Evolutionary conservation across 129 eudicot genomes (phyloP).

Genomic region (Dittrichia graveolens): DNA sequence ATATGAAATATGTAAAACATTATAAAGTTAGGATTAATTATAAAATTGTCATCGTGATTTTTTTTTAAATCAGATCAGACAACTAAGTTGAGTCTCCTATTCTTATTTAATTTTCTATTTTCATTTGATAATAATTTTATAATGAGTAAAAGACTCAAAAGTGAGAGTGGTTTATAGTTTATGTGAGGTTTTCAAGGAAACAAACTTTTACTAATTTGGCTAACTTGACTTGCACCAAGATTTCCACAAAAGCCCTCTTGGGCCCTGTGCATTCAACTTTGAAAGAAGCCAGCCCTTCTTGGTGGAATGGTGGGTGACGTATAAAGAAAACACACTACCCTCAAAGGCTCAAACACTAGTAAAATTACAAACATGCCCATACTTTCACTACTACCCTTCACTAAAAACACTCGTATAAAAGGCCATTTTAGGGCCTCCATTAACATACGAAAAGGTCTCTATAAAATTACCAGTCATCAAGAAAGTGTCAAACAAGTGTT

Average conservation of each 20-base stretch:
- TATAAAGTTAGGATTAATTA: too few species aligned
- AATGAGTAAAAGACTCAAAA: too few species aligned
- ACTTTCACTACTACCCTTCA: not conserved
- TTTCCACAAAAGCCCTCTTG: conserved; percentile 27
- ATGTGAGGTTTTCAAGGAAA: conserved; percentile 16
- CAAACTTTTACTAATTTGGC: not conserved
- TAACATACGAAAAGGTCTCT: conserved; percentile 20
- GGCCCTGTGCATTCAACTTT: conserved; percentile 19
- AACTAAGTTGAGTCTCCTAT: too few species aligned
- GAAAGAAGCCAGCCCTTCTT: conserved; percentile 19
- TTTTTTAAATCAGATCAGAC: too few species aligned
- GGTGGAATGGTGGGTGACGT: not conserved
- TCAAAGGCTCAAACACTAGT: not conserved
- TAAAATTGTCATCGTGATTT: too few species aligned
- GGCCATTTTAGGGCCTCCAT: conserved; percentile 22
- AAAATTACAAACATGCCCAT: conserved; percentile 30
- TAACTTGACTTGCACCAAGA: conserved; percentile 24
- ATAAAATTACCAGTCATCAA: conserved; percentile 28
- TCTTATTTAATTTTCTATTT: too few species aligned
- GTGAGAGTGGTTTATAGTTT: not conserved
- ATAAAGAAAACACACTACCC: conserved; percentile 6
- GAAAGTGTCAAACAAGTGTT: conserved; percentile 25
- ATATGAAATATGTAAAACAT: too few species aligned
- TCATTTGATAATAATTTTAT: too few species aligned
- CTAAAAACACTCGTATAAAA: not conserved